Evolutionary conservation across 2,329 filamentous ascomycete species (phyloP).

Genomic region (Botrytis tulipae): DNA sequence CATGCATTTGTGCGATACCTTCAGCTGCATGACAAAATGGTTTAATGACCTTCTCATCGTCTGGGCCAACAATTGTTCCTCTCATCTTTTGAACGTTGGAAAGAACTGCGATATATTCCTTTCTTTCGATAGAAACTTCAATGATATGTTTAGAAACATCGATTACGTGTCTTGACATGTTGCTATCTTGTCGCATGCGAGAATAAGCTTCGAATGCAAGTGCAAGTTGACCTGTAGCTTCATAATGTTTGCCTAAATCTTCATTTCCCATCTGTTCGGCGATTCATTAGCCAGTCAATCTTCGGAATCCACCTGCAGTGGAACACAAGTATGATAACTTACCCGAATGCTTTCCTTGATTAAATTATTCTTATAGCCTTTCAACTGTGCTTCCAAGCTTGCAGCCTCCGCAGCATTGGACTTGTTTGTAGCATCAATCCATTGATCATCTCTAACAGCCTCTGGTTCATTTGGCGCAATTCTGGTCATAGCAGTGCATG

Average conservation of each 20-base stretch:
- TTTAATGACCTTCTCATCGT: conserved; percentile 48
- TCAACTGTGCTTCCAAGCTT: conserved; percentile 80
- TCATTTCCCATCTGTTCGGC: conserved; percentile 80
- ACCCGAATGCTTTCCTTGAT: conserved; percentile 96
- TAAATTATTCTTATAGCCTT: conserved; percentile 92
- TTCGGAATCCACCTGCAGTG: not conserved
- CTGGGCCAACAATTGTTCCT: conserved; percentile 43
- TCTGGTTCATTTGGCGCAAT: conserved; percentile 67
- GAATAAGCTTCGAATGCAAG: conserved; percentile 74
- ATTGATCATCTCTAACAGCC: conserved; percentile 64
- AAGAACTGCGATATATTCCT: conserved; percentile 71
- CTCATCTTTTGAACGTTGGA: conserved; percentile 67
- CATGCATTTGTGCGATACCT: conserved; percentile 60
- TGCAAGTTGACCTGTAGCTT: conserved; percentile 70
- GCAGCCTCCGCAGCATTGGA: conserved; percentile 67
- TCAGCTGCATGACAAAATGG: conserved; percentile 56
- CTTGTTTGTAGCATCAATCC: conserved; percentile 68
- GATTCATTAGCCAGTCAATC: not conserved
- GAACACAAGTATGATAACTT: conserved; percentile 35
- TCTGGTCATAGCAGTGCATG: conserved; percentile 62
- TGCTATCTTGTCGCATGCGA: conserved; percentile 89
- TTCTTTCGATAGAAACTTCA: conserved; percentile 70
- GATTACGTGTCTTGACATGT: conserved; percentile 75
- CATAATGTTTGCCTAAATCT: conserved; percentile 81
- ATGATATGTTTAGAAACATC: conserved; percentile 80